Conservation (phyloP, 352 stramenopile genomes). For the Saprolegnia diclina region DNA sequence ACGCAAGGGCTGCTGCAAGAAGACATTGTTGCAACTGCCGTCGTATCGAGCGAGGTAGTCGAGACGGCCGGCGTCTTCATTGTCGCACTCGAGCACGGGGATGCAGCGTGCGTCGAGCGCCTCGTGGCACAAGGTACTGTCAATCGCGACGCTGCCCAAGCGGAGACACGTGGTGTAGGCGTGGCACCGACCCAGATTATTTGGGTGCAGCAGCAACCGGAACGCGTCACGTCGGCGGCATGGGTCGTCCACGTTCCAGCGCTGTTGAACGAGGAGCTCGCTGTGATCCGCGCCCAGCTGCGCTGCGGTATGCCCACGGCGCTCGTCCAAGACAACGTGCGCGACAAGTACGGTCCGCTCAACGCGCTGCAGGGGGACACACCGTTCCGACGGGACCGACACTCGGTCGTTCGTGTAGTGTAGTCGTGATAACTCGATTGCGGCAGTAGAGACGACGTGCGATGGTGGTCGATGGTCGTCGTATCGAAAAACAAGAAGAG, state of each 20-base stretch:
- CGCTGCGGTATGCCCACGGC: conserved; percentile 8
- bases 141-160: too few relatives aligned
- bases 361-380: neutral
- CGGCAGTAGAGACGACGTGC: neutral
- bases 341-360: conserved; percentile 10
- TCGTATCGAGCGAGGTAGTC: too few relatives aligned
- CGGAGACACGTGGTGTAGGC: too few relatives aligned
- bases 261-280: conserved; percentile 3
- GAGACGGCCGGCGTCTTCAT: too few relatives aligned
- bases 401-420: neutral
- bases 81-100: neutral
- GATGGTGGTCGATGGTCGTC: neutral
- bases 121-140: conserved; percentile 5
- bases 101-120: neutral
- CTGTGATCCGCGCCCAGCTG: conserved; percentile 3
- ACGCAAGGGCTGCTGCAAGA: neutral
- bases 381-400: conserved; percentile 4
- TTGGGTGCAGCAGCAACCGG: neutral
- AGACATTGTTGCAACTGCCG: neutral
- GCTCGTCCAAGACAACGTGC: conserved; percentile 13
- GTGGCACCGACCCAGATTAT: neutral
- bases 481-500: neutral
- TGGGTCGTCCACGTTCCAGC: neutral
- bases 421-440: neutral
- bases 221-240: neutral